phyloP scores from a whole-genome alignment of 345 rosid species.

The Viola odorata region DNA sequence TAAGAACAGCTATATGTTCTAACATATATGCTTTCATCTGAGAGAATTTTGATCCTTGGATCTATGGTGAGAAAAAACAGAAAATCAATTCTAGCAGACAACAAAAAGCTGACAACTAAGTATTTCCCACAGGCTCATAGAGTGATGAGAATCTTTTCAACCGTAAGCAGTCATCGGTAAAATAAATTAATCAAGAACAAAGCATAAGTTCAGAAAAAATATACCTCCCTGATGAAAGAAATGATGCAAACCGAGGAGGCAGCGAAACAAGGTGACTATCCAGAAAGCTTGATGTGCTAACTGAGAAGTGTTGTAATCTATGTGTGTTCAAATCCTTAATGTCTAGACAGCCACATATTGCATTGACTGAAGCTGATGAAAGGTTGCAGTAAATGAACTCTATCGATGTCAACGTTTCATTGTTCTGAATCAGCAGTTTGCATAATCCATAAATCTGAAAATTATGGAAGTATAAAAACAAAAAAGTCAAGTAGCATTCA shows the following conservation, averaged over 20 bases:
- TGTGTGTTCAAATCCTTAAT: constrained; percentile 28
- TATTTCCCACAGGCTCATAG: background rate
- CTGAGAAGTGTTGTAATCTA: constrained; percentile 47
- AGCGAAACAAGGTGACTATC: constrained; percentile 35
- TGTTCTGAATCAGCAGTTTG: constrained; percentile 60
- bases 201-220: constrained; percentile 8
- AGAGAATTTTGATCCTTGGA: too few relatives aligned
- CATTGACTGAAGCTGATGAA: constrained; percentile 41
- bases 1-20: too few relatives aligned
- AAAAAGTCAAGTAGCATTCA: constrained; percentile 8
- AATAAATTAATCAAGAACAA: constrained; percentile 9
- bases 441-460: constrained; percentile 65
- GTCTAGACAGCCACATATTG: constrained; percentile 45
- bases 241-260: constrained; percentile 43
- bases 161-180: constrained; percentile 1
- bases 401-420: constrained; percentile 57
- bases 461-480: constrained; percentile 10
- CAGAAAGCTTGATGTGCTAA: constrained; percentile 46
- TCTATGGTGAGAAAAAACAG: too few relatives aligned
- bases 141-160: constrained; percentile 2
- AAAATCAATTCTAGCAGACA: too few relatives aligned
- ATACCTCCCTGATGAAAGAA: constrained; percentile 68
- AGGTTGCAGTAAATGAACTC: constrained; percentile 75
- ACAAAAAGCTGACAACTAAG: background rate
- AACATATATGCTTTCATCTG: too few relatives aligned